Evolutionary conservation across 805 yeast genomes (phyloP), one percentile per base, ranked within the genome.

Genomic region (Saccharomyces mikatae): DNA sequence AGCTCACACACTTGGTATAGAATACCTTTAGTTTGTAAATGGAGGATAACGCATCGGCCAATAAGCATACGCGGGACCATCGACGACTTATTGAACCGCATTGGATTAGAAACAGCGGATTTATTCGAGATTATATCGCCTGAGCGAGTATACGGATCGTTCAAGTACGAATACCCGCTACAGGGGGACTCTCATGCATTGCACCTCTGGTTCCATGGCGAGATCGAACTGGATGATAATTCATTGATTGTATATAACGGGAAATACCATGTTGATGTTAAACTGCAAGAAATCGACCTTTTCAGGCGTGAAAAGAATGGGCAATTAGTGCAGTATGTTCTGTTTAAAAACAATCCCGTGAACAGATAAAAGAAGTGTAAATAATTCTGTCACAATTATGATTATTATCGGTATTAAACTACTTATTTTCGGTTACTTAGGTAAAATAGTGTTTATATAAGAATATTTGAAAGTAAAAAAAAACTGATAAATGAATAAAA

Each of bases 201-300:
- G 59, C 66, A 66, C 50, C 50, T 69, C 13, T 68, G 68, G 66
- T 67, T 69, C 49, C 48, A 61, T 27, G 71, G 71, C 8, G 68
- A 67, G 52, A 54, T 69, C 49, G 55, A 58, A 22, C 41, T 69
- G 26, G 58, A 58, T 29, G 54, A 58, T 13, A 58, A 62, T 28
- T 59, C 66, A 1, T 41, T 56, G 32, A 56, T 69, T 27, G 60
- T 66, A 5, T 69, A 60, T 56, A 65, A 61, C 47, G 73, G 71
- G 9, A 62, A 63, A 41, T 68, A 60, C 51, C 71, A 68, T 49
- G 63, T 67, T 21, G 69, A 68, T 52, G 64, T 64, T 28, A 63
- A 62, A 46, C 51, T 69, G 47, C 60, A 63, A 30, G 66, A 65
- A 51, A 63, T 69, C n/a, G 65, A 62, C 50, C 58, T 69, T 21